Evolutionary conservation across 2,329 filamentous ascomycete genomes (phyloP).

Genomic region (Sarocladium brachiariae): DNA sequence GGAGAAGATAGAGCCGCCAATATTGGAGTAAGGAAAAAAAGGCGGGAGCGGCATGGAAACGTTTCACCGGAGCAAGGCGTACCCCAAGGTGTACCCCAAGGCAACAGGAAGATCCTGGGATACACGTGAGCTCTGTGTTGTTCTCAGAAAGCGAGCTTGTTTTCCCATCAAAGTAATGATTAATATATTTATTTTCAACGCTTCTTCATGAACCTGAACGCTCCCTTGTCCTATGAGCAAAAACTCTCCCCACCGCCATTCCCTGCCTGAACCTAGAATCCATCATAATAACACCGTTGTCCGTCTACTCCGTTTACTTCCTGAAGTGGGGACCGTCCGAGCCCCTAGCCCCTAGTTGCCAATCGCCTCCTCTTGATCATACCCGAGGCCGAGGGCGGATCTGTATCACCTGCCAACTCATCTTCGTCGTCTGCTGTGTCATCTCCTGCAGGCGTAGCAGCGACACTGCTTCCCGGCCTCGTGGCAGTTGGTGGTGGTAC

Average conservation of each 20-base stretch:
- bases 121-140: not conserved
- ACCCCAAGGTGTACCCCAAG: not conserved
- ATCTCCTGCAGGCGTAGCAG: constrained; percentile 31
- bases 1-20: constrained; percentile 5
- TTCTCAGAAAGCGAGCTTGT: not conserved
- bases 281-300: too few relatives aligned
- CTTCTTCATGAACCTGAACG: not conserved
- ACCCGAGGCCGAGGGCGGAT: constrained; percentile 19
- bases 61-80: not conserved
- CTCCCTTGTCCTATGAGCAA: not conserved
- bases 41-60: not conserved
- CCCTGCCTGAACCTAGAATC: too few relatives aligned
- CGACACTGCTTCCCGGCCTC: constrained; percentile 28
- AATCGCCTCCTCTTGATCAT: constrained; percentile 30
- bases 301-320: too few relatives aligned
- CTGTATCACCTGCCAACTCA: constrained; percentile 36
- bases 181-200: constrained; percentile 5
- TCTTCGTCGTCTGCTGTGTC: constrained; percentile 44
- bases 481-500: constrained; percentile 24
- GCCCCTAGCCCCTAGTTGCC: constrained; percentile 25
- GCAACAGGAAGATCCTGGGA: not conserved
- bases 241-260: too few relatives aligned
- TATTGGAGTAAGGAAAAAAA: not conserved
- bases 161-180: not conserved
- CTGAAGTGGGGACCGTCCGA: not conserved